These are phyloP conservation scores for Chrysanthemum lavandulifolium DNA, from an alignment of 129 eudicot species.

Conservation along the genomic window DNA sequence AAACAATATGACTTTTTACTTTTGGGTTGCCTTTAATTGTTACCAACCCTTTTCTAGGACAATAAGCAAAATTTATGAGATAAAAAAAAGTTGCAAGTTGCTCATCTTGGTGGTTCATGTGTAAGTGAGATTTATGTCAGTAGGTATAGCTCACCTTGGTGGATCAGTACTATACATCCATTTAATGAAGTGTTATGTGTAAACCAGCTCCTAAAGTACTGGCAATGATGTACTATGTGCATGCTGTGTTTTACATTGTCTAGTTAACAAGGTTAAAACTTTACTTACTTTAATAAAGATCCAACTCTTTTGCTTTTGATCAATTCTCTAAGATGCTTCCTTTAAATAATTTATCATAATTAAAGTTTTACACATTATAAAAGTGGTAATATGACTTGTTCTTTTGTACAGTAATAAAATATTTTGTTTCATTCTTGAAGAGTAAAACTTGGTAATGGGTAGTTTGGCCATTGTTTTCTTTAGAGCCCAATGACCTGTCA, in stretches of 20 bases:
- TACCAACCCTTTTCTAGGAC: too few relatives aligned
- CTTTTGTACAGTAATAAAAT: neutral
- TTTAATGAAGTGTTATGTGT: constrained; percentile 9
- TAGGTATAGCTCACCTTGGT: constrained; percentile 6
- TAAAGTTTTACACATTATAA: neutral
- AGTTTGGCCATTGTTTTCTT: constrained; percentile 5
- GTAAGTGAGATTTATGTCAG: constrained; percentile 14
- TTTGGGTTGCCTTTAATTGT: too few relatives aligned
- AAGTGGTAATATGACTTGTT: constrained; percentile 4
- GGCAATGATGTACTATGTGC: constrained; percentile 6
- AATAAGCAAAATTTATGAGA: too few relatives aligned
- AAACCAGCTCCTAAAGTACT: constrained; percentile 9
- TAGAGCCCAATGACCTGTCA: constrained; percentile 16
- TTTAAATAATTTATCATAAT: neutral
- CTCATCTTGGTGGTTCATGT: constrained; percentile 21
- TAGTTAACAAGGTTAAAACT: neutral
- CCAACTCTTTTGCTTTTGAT: constrained; percentile 15
- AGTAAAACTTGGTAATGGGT: constrained; percentile 25
- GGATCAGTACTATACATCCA: constrained; percentile 24
- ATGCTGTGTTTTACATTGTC: constrained; percentile 12
- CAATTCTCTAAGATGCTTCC: constrained; percentile 1
- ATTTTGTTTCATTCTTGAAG: constrained; percentile 28
- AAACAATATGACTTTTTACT: too few relatives aligned
- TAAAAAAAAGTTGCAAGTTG: neutral
- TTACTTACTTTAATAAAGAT: constrained; percentile 6